Evolutionary conservation across 441 rosid species (phyloP), one percentile per base, ranked within the genome.

Genomic region (Brassica balearica): DNA sequence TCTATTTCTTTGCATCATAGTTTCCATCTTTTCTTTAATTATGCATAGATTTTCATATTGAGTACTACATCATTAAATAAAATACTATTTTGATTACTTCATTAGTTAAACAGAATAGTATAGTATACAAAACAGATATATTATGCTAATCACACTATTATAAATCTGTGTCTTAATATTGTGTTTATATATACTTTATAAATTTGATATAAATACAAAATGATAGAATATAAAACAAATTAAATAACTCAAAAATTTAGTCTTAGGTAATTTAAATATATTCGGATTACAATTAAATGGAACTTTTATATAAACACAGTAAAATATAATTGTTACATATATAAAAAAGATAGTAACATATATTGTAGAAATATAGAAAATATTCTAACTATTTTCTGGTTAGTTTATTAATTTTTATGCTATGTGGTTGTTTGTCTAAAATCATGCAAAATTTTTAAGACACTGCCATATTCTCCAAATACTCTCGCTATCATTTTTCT

Each of bases 401-500:
- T 55, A 55, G 60, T 55, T 6, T 55, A 6, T 55, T 55, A 55
- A 55, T 15, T 55, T 15, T 55, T 55, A 55, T 55, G 60, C 20
- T 55, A 55, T 55, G 60, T 55, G 60, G 23, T 17, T 55, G 7
- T 55, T 55, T 53, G 3, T 55, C 60, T 55, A 17, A 53, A 55
- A 86, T 88, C 90, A 82, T 65, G 84, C n/a, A 60, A 25, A 5
- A 5, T 12, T 61, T 12, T 61, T 25, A 61, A 25, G 65, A 61
- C 34, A 61, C 65, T 20, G 62, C 62, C 62, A 20, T 58, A 58
- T 58, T 58, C 62, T 10, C 62, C 27, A 3, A 78, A 15, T 80
- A 65, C 86, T 86, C 94, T 70, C 12, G 3, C 65, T 55, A 77
- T 77, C 19, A 82, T 80, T 11, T 63, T 64, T 34, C 56, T 62